phyloP scores from a whole-genome alignment of 495 filamentous ascomycete genomes.

The Trichoderma virens region DNA sequence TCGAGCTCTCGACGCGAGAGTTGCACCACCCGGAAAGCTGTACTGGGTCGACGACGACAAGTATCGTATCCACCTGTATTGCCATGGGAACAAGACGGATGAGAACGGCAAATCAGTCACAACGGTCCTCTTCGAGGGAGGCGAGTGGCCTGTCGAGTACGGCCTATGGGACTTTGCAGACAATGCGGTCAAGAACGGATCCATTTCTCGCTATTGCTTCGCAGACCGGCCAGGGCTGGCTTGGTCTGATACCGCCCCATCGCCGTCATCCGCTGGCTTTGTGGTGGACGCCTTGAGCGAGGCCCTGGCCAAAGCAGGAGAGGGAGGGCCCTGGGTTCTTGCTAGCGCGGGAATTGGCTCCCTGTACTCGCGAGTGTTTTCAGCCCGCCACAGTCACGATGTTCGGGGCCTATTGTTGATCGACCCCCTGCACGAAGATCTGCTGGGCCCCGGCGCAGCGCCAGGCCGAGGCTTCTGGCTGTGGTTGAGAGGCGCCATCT shows the following conservation, averaged over 20 bases:
- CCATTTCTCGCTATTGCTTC: constrained; percentile 84
- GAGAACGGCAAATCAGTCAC: constrained; percentile 41
- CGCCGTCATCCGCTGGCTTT: constrained; percentile 86
- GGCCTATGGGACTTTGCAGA: constrained; percentile 64
- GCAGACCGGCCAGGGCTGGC: constrained; percentile 86
- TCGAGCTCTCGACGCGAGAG: constrained; percentile 63
- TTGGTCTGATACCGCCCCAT: constrained; percentile 88
- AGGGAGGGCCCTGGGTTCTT: constrained; percentile 72
- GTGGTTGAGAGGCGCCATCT: constrained; percentile 78
- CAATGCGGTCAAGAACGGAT: constrained; percentile 58
- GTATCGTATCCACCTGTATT: constrained; percentile 80
- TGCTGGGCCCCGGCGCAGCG: constrained; percentile 56
- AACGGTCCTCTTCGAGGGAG: constrained; percentile 79
- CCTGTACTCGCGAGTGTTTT: constrained; percentile 84
- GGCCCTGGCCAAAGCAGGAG: constrained; percentile 69
- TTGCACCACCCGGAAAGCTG: constrained; percentile 60
- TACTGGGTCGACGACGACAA: constrained; percentile 74
- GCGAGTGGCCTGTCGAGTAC: constrained; percentile 68
- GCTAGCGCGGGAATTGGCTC: constrained; percentile 66
- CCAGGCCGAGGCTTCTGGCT: constrained; percentile 70
- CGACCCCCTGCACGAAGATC: constrained; percentile 79
- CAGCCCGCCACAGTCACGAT: constrained; percentile 63
- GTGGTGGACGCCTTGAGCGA: constrained; percentile 78
- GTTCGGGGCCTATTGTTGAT: constrained; percentile 76
- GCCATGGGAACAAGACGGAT: constrained; percentile 58